Percentiles rank a stretch among this genome's conserved stretches.
Conservation (phyloP, 345 rosid species). For the Dimocarpus longan region DNA sequence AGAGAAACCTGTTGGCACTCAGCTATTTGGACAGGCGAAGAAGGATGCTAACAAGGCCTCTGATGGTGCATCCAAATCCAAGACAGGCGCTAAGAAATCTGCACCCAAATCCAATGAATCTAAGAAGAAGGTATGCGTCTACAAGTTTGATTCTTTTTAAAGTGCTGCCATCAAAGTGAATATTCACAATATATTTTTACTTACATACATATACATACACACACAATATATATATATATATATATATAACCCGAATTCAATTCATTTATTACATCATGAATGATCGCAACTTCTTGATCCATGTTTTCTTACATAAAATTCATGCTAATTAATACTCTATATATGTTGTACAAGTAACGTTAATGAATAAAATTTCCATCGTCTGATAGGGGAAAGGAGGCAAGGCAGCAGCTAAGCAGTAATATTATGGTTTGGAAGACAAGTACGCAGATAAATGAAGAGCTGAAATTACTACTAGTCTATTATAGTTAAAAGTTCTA, state of each 20-base stretch:
- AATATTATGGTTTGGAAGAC: not conserved
- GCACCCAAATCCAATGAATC: constrained; percentile 28
- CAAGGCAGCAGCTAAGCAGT: constrained; percentile 25
- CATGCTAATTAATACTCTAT: too few relatives aligned
- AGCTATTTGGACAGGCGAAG: constrained; percentile 37
- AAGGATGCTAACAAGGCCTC: constrained; percentile 37
- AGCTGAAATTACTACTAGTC: not conserved
- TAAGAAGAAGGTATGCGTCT: constrained; percentile 27
- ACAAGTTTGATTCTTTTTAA: not conserved
- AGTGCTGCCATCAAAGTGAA: too few relatives aligned
- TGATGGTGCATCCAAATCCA: constrained; percentile 31
- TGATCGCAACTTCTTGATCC: not conserved
- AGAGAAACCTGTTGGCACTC: constrained; percentile 48
- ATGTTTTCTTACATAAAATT: not conserved
- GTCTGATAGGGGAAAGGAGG: constrained; percentile 23
- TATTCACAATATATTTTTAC: too few relatives aligned
- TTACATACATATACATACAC: too few relatives aligned
- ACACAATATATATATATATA: too few relatives aligned
- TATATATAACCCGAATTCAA: too few relatives aligned
- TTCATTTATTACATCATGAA: not conserved
- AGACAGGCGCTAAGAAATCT: constrained; percentile 24
- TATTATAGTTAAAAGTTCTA: not conserved
- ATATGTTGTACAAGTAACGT: too few relatives aligned
- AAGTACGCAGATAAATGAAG: not conserved
- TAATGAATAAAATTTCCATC: not conserved